Conservation (phyloP, 768 basidiomycete genomes). For the Phanerodontia chrysosporium region DNA sequence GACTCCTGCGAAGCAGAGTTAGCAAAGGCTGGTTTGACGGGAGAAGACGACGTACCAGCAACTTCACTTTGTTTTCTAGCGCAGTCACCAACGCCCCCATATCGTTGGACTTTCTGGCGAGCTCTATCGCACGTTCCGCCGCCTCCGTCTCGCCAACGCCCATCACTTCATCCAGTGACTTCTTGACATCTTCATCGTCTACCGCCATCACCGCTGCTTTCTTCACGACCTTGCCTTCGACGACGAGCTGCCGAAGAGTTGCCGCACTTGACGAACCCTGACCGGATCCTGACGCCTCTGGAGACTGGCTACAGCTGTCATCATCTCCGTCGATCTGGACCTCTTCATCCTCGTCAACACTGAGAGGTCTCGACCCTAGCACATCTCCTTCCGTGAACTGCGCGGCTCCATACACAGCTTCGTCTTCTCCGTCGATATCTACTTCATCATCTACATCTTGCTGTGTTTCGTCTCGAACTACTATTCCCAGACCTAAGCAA, state of each 20-base stretch:
- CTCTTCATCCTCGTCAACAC: conserved; percentile 4
- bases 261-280: conserved; percentile 19
- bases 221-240: conserved; percentile 40
- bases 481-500: conserved; percentile 63
- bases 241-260: conserved; percentile 50
- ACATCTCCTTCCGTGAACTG: conserved; percentile 80
- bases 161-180: conserved; percentile 37
- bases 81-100: conserved; percentile 45
- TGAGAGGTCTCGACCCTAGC: conserved; percentile 28
- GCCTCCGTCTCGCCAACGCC: conserved; percentile 31
- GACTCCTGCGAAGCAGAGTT: conserved; percentile 36
- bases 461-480: conserved; percentile 49
- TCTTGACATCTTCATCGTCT: conserved; percentile 23
- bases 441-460: conserved; percentile 76
- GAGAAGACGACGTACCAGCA: conserved; percentile 40
- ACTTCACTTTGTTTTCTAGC: conserved; percentile 57
- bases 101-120: conserved; percentile 47
- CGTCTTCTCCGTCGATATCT: conserved; percentile 77
- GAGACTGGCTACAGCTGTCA: conserved; percentile 34
- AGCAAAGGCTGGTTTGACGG: conserved; percentile 6
- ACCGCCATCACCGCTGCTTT: conserved; percentile 20
- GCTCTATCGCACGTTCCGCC: conserved; percentile 36
- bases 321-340: conserved; percentile 30
- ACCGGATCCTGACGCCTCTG: not conserved
- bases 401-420: conserved; percentile 56